Percentiles rank a stretch among this genome's conserved stretches.
Conservation (phyloP, 2,329 filamentous ascomycete species). For the Mycosphaerelloides madeirae region DNA sequence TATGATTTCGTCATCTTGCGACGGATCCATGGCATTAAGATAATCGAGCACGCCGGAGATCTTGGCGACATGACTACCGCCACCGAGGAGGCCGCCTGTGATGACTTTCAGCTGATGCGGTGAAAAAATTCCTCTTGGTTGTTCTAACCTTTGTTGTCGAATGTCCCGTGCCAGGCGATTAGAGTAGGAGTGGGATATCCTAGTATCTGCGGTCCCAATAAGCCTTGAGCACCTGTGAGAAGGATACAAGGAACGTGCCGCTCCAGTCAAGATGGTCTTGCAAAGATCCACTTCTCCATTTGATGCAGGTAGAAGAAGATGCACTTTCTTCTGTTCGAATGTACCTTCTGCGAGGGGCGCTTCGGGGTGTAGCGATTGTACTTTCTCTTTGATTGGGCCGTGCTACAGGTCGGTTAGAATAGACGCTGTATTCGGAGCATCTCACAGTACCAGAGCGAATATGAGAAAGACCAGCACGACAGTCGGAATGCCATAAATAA, state of each 20-base stretch:
- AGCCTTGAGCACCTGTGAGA: too few relatives aligned
- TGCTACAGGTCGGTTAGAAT: too few relatives aligned
- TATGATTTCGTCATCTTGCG: conserved; percentile 20
- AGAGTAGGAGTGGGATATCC: conserved; percentile 20
- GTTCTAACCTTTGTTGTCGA: conserved; percentile 4
- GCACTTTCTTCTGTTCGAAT: too few relatives aligned
- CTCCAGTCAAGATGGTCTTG: conserved; percentile 20
- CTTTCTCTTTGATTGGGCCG: too few relatives aligned
- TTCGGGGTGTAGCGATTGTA: too few relatives aligned
- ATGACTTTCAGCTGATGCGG: neutral
- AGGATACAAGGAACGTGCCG: too few relatives aligned
- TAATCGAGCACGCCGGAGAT: conserved; percentile 19
- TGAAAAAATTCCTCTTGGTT: neutral
- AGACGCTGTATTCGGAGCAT: too few relatives aligned
- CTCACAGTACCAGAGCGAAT: too few relatives aligned
- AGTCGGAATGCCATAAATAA: too few relatives aligned
- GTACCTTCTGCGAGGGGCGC: too few relatives aligned
- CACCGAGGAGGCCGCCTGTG: conserved; percentile 11
- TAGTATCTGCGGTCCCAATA: conserved; percentile 10
- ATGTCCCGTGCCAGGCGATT: conserved; percentile 19
- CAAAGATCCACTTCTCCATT: conserved; percentile 15
- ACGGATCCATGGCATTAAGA: conserved; percentile 12
- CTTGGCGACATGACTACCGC: conserved; percentile 22
- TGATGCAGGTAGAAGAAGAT: conserved; percentile 19
- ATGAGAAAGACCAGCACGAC: too few relatives aligned